Evolutionary conservation across 2,329 filamentous ascomycete species (phyloP).

Genomic region (Pestalotiopsis sp.): DNA sequence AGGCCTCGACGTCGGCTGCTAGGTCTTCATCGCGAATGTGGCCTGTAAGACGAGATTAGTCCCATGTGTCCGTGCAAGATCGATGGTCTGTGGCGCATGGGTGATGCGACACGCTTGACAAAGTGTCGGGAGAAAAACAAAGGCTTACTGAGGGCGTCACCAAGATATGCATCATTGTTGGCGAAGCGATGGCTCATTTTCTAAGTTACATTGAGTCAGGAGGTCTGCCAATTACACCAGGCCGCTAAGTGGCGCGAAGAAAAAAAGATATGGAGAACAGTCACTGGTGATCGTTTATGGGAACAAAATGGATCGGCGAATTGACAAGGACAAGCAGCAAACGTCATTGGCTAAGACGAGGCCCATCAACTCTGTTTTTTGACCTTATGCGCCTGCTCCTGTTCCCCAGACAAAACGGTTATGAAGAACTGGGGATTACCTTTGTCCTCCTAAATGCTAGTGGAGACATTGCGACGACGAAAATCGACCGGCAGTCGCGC

Average conservation of each 20-base stretch:
- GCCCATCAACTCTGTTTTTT: neutral
- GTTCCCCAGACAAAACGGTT: neutral
- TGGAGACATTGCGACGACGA: conserved; percentile 4
- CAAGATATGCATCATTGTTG: conserved; percentile 11
- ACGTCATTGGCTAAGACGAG: conserved; percentile 1
- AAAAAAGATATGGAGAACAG: neutral
- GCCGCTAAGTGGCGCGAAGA: neutral
- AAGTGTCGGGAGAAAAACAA: neutral
- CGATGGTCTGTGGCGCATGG: neutral
- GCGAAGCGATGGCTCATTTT: conserved; percentile 7
- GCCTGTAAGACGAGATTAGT: neutral
- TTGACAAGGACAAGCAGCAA: neutral
- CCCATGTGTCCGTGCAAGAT: neutral
- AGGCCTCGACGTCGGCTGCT: conserved; percentile 5
- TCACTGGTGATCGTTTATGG: neutral
- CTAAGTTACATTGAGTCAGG: conserved; percentile 3
- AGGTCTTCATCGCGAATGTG: conserved; percentile 9
- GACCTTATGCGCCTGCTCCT: neutral
- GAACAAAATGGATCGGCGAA: neutral
- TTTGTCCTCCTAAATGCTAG: neutral
- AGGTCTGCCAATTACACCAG: neutral
- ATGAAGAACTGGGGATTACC: conserved; percentile 2
- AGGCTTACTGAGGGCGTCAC: conserved; percentile 5
- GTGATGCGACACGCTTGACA: neutral
- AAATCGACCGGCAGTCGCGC: neutral